Evolutionary conservation across 1,139 yeast species (phyloP), one percentile per base, ranked within the genome.

Genomic region (Suhomyces taliae): DNA sequence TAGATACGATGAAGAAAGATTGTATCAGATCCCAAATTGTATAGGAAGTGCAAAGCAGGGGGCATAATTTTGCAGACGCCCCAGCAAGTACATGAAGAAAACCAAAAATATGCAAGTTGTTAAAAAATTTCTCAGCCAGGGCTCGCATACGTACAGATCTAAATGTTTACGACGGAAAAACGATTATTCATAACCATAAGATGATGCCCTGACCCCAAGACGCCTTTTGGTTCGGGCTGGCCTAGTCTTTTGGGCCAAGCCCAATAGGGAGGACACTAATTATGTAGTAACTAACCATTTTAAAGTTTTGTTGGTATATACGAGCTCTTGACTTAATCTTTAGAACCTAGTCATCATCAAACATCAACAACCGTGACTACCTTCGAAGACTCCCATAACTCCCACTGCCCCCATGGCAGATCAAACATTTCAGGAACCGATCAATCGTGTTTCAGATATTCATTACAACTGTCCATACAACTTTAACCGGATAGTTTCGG

Each of bases 61-160:
- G 40, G 43, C 41, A 37, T 39, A 15, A 36, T 39, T 39, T 43
- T 43, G 46, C 40, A 43, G 46, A 43, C 39, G 42, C 46, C 45
- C 40, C 46, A 44, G 43, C 46, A 44, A 39, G 36, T 19, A 15
- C 12, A 29, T 8, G 41, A 29, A 14, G 34, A 19, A 39, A 26
- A 2, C n/a, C 19, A 15, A n/a, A 40, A 39, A 11, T 24, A 39
- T 39, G 37, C 27, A 34, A 34, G 36, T n/a, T n/a, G 15, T 24
- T 26, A n/a, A 27, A 35, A 29, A 40, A 35, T 35, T 27, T 11
- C 14, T 12, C 5, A 6, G 15, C 10, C 33, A 8, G 44, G 36
- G 44, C 44, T n/a, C 34, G 8, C 12, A 32, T 6, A 11, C 29
- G 7, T 36, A 19, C 36, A 36, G 36, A 32, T 31, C 19, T 32